These are phyloP conservation scores for Periconia sp. DNA, from an alignment of 2,329 filamentous ascomycete genomes.

Conservation along the genomic window DNA sequence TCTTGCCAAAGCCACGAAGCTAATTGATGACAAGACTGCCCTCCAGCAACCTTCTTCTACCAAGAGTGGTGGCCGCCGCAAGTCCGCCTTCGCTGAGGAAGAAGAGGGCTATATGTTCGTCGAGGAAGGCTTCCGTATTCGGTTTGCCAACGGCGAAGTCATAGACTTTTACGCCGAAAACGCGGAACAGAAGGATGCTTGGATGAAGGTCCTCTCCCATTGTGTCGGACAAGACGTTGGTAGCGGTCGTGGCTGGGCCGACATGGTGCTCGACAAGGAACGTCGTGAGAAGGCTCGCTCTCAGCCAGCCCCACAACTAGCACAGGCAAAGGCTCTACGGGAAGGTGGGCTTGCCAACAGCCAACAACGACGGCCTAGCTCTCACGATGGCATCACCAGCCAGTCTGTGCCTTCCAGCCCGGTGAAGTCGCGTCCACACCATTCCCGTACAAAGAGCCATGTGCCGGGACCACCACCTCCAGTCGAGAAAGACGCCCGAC, in stretches of 20 bases:
- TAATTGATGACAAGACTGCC: constrained; percentile 89
- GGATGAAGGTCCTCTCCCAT: constrained; percentile 89
- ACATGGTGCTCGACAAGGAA: constrained; percentile 62
- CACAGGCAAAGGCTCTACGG: constrained; percentile 27
- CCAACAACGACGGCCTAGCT: constrained; percentile 36
- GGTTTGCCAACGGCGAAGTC: constrained; percentile 96
- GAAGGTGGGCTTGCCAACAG: constrained; percentile 20
- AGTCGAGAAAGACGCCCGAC: constrained; percentile 34
- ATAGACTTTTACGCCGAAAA: constrained; percentile 99
- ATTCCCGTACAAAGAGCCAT: constrained; percentile 40
- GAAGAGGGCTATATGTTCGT: constrained; percentile 99
- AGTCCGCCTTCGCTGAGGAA: constrained; percentile 95
- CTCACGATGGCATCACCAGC: constrained; percentile 31
- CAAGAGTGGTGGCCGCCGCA: constrained; percentile 78
- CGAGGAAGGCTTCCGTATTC: constrained; percentile 97
- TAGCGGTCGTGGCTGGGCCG: constrained; percentile 64
- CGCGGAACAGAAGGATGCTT: constrained; percentile 84
- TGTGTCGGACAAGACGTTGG: constrained; percentile 64
- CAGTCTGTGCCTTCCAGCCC: constrained; percentile 37
- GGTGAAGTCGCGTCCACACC: constrained; percentile 26
- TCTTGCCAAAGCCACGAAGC: constrained; percentile 85
- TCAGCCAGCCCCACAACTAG: constrained; percentile 26
- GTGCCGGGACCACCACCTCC: constrained; percentile 38
- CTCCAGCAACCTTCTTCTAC: constrained; percentile 81
- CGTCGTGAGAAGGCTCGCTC: constrained; percentile 38